Evolutionary conservation across 768 basidiomycete species (phyloP).

Genomic region (Phlebiopsis flavidoalba): DNA sequence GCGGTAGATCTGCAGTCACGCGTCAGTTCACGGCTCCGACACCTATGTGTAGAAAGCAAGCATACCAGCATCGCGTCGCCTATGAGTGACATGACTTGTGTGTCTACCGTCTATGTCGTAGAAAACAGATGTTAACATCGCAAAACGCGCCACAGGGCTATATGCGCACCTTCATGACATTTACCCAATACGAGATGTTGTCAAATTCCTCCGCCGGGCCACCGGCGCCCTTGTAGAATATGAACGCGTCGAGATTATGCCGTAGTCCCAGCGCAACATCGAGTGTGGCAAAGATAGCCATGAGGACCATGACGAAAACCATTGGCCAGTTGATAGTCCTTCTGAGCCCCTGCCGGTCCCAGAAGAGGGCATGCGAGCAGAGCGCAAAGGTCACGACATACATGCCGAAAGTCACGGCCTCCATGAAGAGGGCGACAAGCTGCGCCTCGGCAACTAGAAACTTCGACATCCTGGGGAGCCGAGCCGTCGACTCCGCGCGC

Average conservation of each 20-base stretch:
- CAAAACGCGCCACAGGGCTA: not conserved
- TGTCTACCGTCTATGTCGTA: constrained; percentile 11
- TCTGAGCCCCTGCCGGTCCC: constrained; percentile 12
- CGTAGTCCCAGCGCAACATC: constrained; percentile 37
- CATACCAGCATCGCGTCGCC: constrained; percentile 13
- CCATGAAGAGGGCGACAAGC: constrained; percentile 16
- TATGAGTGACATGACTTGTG: constrained; percentile 13
- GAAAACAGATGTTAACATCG: not conserved
- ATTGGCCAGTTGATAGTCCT: constrained; percentile 21
- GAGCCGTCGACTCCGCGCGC: not conserved
- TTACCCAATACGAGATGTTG: constrained; percentile 34
- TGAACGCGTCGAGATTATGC: constrained; percentile 38
- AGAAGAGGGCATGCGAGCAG: constrained; percentile 29
- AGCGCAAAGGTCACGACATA: constrained; percentile 11
- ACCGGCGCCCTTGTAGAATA: constrained; percentile 26
- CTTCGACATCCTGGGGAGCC: not conserved
- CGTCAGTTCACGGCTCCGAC: not conserved
- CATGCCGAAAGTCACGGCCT: constrained; percentile 14
- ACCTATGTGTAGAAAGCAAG: not conserved
- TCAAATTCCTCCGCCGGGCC: constrained; percentile 30
- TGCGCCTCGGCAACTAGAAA: constrained; percentile 14
- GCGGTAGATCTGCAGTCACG: constrained; percentile 14
- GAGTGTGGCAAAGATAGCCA: constrained; percentile 37
- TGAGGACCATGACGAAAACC: constrained; percentile 30
- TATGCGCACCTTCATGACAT: constrained; percentile 33